Evolutionary conservation across 2,329 filamentous ascomycete genomes (phyloP), one percentile per base, ranked within the genome.

Genomic region (Ophiocordyceps camponoti-saundersi): DNA sequence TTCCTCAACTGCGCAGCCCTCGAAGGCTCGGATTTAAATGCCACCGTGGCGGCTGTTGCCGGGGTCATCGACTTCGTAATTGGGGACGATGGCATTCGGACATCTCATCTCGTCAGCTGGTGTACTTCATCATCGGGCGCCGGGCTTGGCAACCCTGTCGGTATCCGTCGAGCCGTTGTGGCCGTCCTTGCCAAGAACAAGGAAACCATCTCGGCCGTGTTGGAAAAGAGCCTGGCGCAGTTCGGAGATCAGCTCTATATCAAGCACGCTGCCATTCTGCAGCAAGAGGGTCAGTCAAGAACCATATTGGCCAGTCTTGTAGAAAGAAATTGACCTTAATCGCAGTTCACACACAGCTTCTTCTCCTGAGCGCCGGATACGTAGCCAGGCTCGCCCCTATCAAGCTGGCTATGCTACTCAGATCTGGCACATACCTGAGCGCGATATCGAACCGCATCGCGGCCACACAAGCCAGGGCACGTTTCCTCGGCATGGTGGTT

Each of bases 221-320:
- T 90, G 48, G 78, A 88, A 55, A 85, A 79, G 56, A 76, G 72
- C 44, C 66, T 95, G 44, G 69, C 68, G 39, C 76, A 82, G 44
- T 95, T 96, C 60, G 85, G 86, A 1, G 89, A 95, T 55, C 78
- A 83, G 45, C 68, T 96, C 12, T 94, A 88, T 56, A 87, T 96
- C 54, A 84, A 79, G 48, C 88, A 96, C 61, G 77, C 83, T 0
- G 81, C 89, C 6, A 76, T 84, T n/a, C 59, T 92, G 39, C 84
- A 89, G 56, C 92, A 98, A 71, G 86, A 96, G 73, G 82, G 87
- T 85, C 64, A 54, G 13, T 16, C 5, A 11, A 2, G 15, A 3
- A 20, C 22, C 40, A 8, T 4, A 11, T 11, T 22, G 21, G 40
- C 40, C 0, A 5, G n/a, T 15, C 4, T 16, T 5, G 21, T 4